phyloP scores from a whole-genome alignment of 2,329 filamentous ascomycete species.

The Didymella arachidicola region DNA sequence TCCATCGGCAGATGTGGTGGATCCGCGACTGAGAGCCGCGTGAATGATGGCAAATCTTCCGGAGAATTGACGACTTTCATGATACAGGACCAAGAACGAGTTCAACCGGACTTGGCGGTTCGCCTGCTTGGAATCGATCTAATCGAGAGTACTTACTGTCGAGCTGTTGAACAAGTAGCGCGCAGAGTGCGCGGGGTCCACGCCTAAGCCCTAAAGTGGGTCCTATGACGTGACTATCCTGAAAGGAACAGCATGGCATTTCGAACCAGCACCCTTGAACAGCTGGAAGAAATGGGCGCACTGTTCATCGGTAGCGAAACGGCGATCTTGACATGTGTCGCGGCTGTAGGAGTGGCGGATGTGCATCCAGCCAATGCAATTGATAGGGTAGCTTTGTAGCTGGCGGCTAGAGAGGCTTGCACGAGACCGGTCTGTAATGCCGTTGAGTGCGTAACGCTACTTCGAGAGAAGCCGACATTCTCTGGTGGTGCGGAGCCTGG shows the following conservation, averaged over 20 bases:
- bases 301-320: constrained; percentile 18
- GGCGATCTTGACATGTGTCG: constrained; percentile 3
- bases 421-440: constrained; percentile 2
- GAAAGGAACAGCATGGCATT: constrained; percentile 7
- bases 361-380: constrained; percentile 6
- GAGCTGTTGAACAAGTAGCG: neutral
- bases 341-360: constrained; percentile 8
- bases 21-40: neutral
- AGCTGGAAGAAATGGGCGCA: neutral
- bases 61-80: neutral
- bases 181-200: constrained; percentile 11
- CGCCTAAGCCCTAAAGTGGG: constrained; percentile 8
- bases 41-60: constrained; percentile 1
- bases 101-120: neutral
- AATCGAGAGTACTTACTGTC: neutral
- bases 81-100: neutral
- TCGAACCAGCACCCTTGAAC: constrained; percentile 4
- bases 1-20: constrained; percentile 1
- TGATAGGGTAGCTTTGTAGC: neutral
- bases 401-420: constrained; percentile 7
- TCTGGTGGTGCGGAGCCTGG: neutral
- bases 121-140: neutral
- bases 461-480: neutral
- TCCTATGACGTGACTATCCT: constrained; percentile 2
- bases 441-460: constrained; percentile 1